Conservation (phyloP, 768 basidiomycete species). For the Pleurotus djamor region DNA sequence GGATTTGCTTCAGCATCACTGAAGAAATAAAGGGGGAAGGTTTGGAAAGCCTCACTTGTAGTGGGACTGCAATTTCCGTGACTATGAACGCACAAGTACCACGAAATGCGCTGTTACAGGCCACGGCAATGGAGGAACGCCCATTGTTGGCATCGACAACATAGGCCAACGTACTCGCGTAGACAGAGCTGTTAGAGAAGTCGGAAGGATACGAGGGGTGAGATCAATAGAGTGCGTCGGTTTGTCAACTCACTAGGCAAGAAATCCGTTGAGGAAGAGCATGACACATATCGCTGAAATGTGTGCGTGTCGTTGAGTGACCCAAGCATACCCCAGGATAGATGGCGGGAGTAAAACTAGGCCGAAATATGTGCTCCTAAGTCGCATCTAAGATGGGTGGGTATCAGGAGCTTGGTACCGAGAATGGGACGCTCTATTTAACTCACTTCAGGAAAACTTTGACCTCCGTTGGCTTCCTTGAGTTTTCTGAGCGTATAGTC, state of each 20-base stretch:
- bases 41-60: slow-evolving; percentile 52
- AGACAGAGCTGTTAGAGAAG: slow-evolving; percentile 35
- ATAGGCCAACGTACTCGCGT: slow-evolving; percentile 59
- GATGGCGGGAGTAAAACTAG: slow-evolving; percentile 60
- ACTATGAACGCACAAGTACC: slow-evolving; percentile 67
- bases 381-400: slow-evolving; percentile 57
- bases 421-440: too few relatives aligned
- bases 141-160: slow-evolving; percentile 87
- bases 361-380: slow-evolving; percentile 58
- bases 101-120: slow-evolving; percentile 75
- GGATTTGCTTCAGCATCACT: not conserved
- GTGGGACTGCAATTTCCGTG: slow-evolving; percentile 70
- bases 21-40: not conserved
- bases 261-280: slow-evolving; percentile 73
- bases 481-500: slow-evolving; percentile 35
- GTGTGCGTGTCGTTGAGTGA: slow-evolving; percentile 57
- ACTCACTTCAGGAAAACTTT: slow-evolving; percentile 60
- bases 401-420: too few relatives aligned
- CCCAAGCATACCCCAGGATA: too few relatives aligned
- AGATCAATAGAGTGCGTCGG: slow-evolving; percentile 37
- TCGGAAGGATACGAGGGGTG: not conserved
- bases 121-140: slow-evolving; percentile 72
- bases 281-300: slow-evolving; percentile 68
- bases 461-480: slow-evolving; percentile 36
- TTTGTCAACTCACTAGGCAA: slow-evolving; percentile 63